Evolutionary conservation across 2,329 filamentous ascomycete genomes (phyloP), one percentile per base, ranked within the genome.

Genomic region (Raffaelea deltoideospora): DNA sequence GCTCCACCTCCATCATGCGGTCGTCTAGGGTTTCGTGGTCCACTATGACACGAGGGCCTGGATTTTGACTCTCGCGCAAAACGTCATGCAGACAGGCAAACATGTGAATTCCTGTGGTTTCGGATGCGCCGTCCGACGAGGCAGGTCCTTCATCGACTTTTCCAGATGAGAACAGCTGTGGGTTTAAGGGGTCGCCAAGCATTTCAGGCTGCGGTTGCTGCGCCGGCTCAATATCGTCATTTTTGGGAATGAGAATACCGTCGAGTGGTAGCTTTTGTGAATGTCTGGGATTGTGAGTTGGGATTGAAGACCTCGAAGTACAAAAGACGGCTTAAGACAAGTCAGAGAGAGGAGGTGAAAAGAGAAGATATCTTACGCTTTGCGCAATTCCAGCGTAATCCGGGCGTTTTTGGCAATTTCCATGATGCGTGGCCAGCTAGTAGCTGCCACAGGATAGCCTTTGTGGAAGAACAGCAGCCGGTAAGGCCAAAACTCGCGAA

Each of bases 401-500:
- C 39, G 43, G 23, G 41, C 30, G 10, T 30, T 43, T 6, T 38
- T 39, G 2, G 50, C 50, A 2, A 44, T 26, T 9, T 42, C 38
- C 20, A 45, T 38, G 19, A 53, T 40, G 10, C 36, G 39, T 1
- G 48, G 42, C 53, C 52, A 56, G 22, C 49, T 42, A 3, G 41
- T 36, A 2, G 40, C 37, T 13, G 31, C 42, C 2, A 51, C 29
- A 2, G 38, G n/a, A 7, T 34, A 42, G 8, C 41, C 36, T 1
- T 33, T 38, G 14, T 42, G 38, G 24, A 40, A 55, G 24, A 65
- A 61, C n/a, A 53, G 51, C 2, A 61, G 39, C 2, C 43, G 42
- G 10, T 46, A 46, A 1, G 61, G 60, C 59, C 61, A 65, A 40
- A 63, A 63, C 6, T 56, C 53, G 29, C 51, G 48, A 31, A 65